Conservation (phyloP, 2,329 filamentous ascomycete genomes). For the Cladosporium cucumerinum region DNA sequence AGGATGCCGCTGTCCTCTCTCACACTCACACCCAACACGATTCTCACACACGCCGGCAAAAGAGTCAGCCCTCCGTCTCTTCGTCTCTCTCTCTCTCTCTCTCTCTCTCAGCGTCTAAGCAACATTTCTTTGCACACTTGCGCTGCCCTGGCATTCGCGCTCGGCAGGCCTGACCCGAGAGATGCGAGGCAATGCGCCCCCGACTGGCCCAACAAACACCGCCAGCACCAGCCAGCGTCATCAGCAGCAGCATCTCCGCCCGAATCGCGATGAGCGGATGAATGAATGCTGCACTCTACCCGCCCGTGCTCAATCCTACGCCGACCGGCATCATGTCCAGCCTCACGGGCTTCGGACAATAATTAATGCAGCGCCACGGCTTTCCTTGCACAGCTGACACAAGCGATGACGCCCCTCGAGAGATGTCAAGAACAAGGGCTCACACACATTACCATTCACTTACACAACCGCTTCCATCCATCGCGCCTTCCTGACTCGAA, state of each 20-base stretch:
- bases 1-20: background rate
- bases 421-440: background rate
- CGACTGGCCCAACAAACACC: constrained; percentile 5
- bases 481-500: constrained; percentile 5
- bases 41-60: background rate
- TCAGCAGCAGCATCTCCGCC: background rate
- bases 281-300: background rate
- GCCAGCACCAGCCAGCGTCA: background rate
- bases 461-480: background rate
- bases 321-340: background rate
- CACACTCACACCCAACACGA: background rate
- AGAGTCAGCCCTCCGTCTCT: background rate
- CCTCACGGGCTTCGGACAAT: background rate
- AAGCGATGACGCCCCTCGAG: background rate
- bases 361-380: background rate
- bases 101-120: background rate
- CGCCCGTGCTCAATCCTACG: constrained; percentile 2
- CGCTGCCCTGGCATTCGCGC: background rate
- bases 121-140: background rate
- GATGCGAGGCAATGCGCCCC: background rate
- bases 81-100: background rate
- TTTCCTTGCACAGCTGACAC: background rate
- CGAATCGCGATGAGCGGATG: constrained; percentile 2
- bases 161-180: background rate
- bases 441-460: background rate